phyloP scores from a whole-genome alignment of 2,329 filamentous ascomycete genomes.

The Lachnellula hyalina region DNA sequence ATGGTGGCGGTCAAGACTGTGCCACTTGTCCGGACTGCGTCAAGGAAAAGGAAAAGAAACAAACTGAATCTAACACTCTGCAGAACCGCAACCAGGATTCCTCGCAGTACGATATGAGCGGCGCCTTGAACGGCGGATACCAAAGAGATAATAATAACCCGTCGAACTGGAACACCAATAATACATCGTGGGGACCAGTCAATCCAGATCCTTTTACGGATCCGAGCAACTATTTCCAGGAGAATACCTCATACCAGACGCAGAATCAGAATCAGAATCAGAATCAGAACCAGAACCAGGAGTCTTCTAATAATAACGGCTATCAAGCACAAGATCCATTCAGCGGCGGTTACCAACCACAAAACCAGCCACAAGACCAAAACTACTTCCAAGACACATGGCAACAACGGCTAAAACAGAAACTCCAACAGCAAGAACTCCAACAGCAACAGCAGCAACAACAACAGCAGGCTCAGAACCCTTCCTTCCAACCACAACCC shows the following conservation, averaged over 20 bases:
- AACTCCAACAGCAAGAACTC: background rate
- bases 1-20: background rate
- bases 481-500: background rate
- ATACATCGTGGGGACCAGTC: no score
- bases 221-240: no score
- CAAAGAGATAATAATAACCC: no score
- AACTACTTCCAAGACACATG: no score
- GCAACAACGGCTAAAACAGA: background rate
- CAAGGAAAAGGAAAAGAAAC: no score
- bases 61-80: background rate
- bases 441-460: constrained; percentile 11
- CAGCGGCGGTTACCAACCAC: no score
- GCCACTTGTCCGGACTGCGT: no score
- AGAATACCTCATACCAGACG: no score
- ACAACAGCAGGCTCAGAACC: constrained; percentile 1
- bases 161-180: no score
- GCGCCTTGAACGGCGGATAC: background rate
- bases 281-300: background rate
- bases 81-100: background rate
- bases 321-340: no score
- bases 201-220: no score
- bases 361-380: no score
- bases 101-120: background rate
- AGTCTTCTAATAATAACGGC: background rate
- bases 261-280: background rate